phyloP scores from a whole-genome alignment of 805 yeast species.

The Jamesozyma piceae region DNA sequence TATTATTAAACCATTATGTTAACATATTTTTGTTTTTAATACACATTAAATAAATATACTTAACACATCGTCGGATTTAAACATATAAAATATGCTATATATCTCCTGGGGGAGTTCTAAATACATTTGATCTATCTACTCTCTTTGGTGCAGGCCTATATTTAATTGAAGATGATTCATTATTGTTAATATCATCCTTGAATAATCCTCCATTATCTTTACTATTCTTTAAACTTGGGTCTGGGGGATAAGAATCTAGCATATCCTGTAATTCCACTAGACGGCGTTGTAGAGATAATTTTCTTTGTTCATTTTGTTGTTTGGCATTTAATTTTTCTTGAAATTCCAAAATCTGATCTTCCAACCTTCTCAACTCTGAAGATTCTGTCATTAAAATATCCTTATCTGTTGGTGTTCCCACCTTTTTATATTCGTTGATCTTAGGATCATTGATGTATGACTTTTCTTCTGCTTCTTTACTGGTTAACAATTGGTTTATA shows the following conservation, averaged over 20 bases:
- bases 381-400: slow-evolving; percentile 31
- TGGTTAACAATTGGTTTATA: not conserved
- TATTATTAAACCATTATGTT: not conserved
- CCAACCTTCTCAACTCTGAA: slow-evolving; percentile 28
- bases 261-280: slow-evolving; percentile 21
- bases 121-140: slow-evolving; percentile 1
- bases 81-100: not conserved
- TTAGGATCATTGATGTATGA: not conserved
- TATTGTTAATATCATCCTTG: not conserved
- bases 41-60: too few species aligned
- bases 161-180: not conserved
- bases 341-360: slow-evolving; percentile 27
- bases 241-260: slow-evolving; percentile 10
- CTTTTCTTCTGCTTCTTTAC: not conserved
- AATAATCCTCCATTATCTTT: not conserved
- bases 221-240: not conserved
- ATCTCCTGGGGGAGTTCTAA: slow-evolving; percentile 3
- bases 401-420: slow-evolving; percentile 21
- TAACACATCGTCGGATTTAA: too few species aligned
- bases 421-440: not conserved
- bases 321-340: slow-evolving; percentile 28
- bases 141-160: not conserved
- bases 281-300: slow-evolving; percentile 27
- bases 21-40: too few species aligned
- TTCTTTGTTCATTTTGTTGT: slow-evolving; percentile 31